Conservation (phyloP, 768 basidiomycete genomes). For the Trametes cubensis region DNA sequence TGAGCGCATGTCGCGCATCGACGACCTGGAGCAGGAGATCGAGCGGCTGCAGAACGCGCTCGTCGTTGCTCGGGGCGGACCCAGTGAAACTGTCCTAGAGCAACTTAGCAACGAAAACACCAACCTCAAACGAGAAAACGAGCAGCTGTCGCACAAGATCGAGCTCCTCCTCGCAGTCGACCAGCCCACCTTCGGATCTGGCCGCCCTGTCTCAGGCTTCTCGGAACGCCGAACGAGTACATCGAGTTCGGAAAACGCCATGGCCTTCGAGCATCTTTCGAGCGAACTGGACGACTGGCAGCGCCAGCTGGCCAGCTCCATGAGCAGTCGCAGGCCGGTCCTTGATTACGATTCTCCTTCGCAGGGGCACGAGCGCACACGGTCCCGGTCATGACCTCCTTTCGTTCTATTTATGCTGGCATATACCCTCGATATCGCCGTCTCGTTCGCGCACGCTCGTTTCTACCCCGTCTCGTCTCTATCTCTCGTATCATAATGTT, state of each 20-base stretch:
- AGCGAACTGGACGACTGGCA: slow-evolving; percentile 88
- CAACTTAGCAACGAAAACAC: slow-evolving; percentile 83
- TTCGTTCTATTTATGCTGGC: slow-evolving; percentile 37
- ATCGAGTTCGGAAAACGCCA: slow-evolving; percentile 80
- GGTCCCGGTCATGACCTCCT: slow-evolving; percentile 52
- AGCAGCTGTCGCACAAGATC: slow-evolving; percentile 88
- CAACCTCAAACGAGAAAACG: slow-evolving; percentile 79
- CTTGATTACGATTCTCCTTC: slow-evolving; percentile 71
- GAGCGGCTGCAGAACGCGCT: slow-evolving; percentile 75
- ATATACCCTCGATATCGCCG: slow-evolving; percentile 50
- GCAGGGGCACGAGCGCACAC: slow-evolving; percentile 56
- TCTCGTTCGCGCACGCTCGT: slow-evolving; percentile 49
- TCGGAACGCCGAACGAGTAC: slow-evolving; percentile 65
- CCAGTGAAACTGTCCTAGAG: slow-evolving; percentile 77
- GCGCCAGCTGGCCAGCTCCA: slow-evolving; percentile 77
- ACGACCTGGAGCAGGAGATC: slow-evolving; percentile 81
- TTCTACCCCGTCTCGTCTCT: slow-evolving; percentile 31
- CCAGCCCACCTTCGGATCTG: slow-evolving; percentile 68
- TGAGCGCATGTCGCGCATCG: slow-evolving; percentile 73
- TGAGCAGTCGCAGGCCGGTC: slow-evolving; percentile 70
- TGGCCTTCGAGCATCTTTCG: slow-evolving; percentile 76
- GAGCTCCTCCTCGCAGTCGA: slow-evolving; percentile 86
- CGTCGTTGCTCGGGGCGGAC: slow-evolving; percentile 71
- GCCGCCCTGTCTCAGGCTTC: slow-evolving; percentile 60
- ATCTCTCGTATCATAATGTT: slow-evolving; percentile 29